Evolutionary conservation across 1,284 basidiomycete genomes (phyloP).

Genomic region (Leccinum solheimii): DNA sequence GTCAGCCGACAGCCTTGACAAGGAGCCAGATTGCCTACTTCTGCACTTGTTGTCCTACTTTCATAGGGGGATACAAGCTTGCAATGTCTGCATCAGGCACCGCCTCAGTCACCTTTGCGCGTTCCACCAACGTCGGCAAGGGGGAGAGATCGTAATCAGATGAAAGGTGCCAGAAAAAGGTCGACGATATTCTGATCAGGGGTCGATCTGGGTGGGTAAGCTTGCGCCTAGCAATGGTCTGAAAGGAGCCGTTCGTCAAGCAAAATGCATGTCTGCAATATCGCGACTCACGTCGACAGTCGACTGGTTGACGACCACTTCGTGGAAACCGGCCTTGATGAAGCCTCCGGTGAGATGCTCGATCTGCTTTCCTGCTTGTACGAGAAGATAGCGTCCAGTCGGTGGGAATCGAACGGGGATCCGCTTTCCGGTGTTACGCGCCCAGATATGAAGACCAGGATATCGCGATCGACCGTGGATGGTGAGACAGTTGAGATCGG

Average conservation of each 20-base stretch:
- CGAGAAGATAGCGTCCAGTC: slow-evolving; percentile 68
- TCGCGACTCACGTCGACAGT: slow-evolving; percentile 61
- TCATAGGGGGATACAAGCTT: slow-evolving; percentile 72
- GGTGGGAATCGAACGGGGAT: slow-evolving; percentile 81
- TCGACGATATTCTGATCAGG: slow-evolving; percentile 87
- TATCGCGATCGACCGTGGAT: slow-evolving; percentile 90
- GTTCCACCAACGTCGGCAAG: slow-evolving; percentile 54
- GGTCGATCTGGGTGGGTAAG: slow-evolving; percentile 68
- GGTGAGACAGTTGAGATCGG: slow-evolving; percentile 81
- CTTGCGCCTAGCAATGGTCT: slow-evolving; percentile 70
- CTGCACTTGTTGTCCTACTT: slow-evolving; percentile 83
- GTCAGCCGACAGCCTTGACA: slow-evolving; percentile 8
- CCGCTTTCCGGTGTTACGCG: slow-evolving; percentile 85
- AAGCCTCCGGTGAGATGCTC: slow-evolving; percentile 87
- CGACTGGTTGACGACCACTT: slow-evolving; percentile 83
- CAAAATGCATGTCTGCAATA: not conserved
- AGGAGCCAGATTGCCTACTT: slow-evolving; percentile 51
- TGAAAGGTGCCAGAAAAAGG: slow-evolving; percentile 92
- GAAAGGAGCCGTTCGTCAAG: slow-evolving; percentile 9
- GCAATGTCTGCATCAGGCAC: slow-evolving; percentile 41
- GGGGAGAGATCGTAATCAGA: slow-evolving; percentile 77
- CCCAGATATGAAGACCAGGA: slow-evolving; percentile 88
- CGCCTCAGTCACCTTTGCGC: slow-evolving; percentile 43
- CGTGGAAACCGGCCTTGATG: slow-evolving; percentile 90
- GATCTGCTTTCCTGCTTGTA: slow-evolving; percentile 91